Percentiles rank a stretch among this genome's conserved stretches.
phyloP scores from a whole-genome alignment of 345 rosid species.

The Eucalyptus albens region DNA sequence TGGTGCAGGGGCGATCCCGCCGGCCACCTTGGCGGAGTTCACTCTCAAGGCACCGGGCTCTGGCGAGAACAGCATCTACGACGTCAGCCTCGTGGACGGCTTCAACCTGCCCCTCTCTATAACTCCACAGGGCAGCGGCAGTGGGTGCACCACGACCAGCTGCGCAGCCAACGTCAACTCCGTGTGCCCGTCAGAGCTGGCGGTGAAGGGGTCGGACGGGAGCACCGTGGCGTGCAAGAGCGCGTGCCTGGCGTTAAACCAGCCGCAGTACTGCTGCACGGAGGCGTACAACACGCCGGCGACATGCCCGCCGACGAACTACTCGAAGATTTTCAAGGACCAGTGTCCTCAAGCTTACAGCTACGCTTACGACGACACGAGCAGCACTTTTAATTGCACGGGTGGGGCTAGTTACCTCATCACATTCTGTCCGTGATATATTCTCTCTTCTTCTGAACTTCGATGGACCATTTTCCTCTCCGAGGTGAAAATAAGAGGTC shows the following conservation, averaged over 20 bases:
- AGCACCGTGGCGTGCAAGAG: neutral
- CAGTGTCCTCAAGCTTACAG: neutral
- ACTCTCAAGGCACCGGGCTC: neutral
- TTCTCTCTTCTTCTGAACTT: neutral
- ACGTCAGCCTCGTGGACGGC: neutral
- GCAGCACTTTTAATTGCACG: neutral
- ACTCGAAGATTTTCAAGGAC: neutral
- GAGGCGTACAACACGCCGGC: rapidly evolving
- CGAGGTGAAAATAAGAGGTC: neutral
- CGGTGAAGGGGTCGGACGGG: neutral
- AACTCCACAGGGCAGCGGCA: neutral
- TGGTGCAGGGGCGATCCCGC: neutral
- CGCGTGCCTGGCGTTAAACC: neutral
- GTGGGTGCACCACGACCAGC: neutral
- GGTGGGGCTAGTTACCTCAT: neutral
- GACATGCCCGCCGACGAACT: neutral
- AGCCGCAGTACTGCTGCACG: neutral
- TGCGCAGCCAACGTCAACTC: neutral
- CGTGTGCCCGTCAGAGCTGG: neutral
- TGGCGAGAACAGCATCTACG: neutral
- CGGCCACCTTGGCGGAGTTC: neutral
- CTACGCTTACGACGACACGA: neutral
- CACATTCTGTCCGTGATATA: neutral
- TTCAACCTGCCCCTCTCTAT: neutral
- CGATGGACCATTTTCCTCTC: neutral